Base-by-base conservation (phyloP, 352 stramenopile species). In the Pythium phragmitis region DNA sequence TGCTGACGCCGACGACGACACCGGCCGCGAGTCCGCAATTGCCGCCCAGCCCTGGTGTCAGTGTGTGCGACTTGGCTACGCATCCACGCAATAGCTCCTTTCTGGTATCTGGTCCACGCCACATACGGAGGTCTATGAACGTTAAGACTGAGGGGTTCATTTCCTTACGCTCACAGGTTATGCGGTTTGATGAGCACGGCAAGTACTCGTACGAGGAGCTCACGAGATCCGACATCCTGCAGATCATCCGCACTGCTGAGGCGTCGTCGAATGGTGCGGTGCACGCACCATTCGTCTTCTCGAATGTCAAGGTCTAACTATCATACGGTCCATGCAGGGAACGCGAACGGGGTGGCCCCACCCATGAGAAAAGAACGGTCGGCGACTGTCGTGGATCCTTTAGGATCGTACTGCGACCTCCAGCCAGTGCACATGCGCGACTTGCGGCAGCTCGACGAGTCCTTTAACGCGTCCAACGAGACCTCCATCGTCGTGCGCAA, bases 401-500 rank as follows among this genome's bases (percentile, higher is more conserved):
- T 76, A 19, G 69, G 65, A 1, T 42, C 69, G 7, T 74, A 59
- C 43, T 74, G 68, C 46, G 72, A 76, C 14, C 53, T 82, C n/a
- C 70, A 84, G 64, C 65, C 66, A 17, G 68, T 84, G 9, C 75
- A 84, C 46, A 78, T 75, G 66, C 70, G 75, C 1, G 75, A 83
- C 46, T 37, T 83, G 36, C 67, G 75, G 21, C 75, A 83, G 23
- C 61, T 83, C 26, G 73, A 81, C 52, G 57, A 73, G 26, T 64
- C 65, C 7, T 80, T 83, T 16, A 56, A 68, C 37, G 66, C 50
- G 2, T 64, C 68, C 13, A 76, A 77, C 53, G 70, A 77, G 17
- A 65, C 75, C 4, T 75, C 62, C 3, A 74, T 85, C 28, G 53
- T 76, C 19, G 61, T 82, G 13, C 69, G 74, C 33, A 77, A 78